phyloP scores from a whole-genome alignment of 23 red algal species.

The Agarophyton chilense region DNA sequence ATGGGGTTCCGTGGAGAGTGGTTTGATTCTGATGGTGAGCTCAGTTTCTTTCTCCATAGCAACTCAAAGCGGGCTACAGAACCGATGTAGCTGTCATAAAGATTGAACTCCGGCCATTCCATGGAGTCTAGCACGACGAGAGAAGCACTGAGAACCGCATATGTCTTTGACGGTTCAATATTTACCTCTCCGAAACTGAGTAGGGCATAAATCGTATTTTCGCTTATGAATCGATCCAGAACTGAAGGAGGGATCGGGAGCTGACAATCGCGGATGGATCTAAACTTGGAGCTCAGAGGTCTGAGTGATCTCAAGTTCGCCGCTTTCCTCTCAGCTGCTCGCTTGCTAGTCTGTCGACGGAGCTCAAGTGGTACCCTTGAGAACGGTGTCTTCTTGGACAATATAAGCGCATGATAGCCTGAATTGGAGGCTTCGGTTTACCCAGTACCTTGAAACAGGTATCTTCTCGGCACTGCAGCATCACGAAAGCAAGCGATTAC shows the following conservation, averaged over 20 bases:
- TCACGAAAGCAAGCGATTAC: neutral
- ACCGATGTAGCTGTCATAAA: too few relatives aligned
- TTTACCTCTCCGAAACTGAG: too few relatives aligned
- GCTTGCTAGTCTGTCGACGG: neutral
- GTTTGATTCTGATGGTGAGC: too few relatives aligned
- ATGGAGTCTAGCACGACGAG: too few relatives aligned
- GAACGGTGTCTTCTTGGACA: neutral
- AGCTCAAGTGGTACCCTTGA: neutral
- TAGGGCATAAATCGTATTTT: too few relatives aligned
- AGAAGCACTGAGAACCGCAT: too few relatives aligned
- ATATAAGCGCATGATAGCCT: neutral
- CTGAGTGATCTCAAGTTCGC: neutral
- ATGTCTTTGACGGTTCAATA: too few relatives aligned
- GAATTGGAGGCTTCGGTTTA: neutral
- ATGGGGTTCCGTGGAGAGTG: too few relatives aligned
- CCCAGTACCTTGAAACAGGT: neutral
- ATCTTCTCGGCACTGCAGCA: neutral
- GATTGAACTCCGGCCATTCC: too few relatives aligned
- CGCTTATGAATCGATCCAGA: neutral
- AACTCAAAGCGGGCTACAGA: too few relatives aligned
- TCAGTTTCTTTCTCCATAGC: too few relatives aligned
- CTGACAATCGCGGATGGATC: neutral
- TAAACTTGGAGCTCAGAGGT: neutral
- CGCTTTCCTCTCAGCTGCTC: neutral
- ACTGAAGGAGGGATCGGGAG: neutral